phyloP scores from a whole-genome alignment of 1,284 basidiomycete genomes.

The Neonothopanus nambi region DNA sequence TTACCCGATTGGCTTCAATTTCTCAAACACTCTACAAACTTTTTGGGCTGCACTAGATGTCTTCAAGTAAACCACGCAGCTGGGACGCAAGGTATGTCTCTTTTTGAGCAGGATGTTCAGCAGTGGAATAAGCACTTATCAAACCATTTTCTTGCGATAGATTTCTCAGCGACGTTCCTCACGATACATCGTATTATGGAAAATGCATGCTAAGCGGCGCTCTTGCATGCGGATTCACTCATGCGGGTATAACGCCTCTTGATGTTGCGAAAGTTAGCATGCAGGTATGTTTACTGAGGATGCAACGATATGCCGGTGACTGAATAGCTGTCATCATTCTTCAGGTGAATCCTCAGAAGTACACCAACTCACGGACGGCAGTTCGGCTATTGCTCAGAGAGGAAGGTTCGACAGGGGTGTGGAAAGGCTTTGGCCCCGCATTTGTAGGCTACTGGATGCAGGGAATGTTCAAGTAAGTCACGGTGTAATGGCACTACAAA shows the following conservation, averaged over 20 bases:
- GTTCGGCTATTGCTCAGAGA: constrained; percentile 77
- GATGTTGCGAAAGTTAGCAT: constrained; percentile 98
- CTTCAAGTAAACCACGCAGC: too few species aligned
- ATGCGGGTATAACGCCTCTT: constrained; percentile 90
- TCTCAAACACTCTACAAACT: too few species aligned
- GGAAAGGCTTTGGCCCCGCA: constrained; percentile 92
- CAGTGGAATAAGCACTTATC: too few species aligned
- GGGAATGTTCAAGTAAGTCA: constrained; percentile 81
- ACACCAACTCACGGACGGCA: constrained; percentile 72
- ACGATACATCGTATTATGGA: constrained; percentile 33
- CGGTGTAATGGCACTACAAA: too few species aligned
- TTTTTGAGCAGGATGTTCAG: too few species aligned
- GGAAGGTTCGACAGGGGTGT: constrained; percentile 83
- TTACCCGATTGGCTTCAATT: too few species aligned
- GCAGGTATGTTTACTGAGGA: constrained; percentile 64
- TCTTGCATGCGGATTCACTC: constrained; percentile 55
- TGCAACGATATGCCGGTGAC: constrained; percentile 36
- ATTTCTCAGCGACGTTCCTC: constrained; percentile 18
- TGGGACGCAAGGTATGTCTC: too few species aligned
- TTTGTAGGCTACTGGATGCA: constrained; percentile 93
- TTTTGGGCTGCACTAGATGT: too few species aligned
- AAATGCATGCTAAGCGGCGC: constrained; percentile 74
- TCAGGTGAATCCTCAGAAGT: constrained; percentile 77
- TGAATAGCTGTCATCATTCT: constrained; percentile 6
- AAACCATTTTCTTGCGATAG: too few species aligned